phyloP scores from a whole-genome alignment of 2,329 filamentous ascomycete species.

The Dryadomyces quercus-mongolicae region DNA sequence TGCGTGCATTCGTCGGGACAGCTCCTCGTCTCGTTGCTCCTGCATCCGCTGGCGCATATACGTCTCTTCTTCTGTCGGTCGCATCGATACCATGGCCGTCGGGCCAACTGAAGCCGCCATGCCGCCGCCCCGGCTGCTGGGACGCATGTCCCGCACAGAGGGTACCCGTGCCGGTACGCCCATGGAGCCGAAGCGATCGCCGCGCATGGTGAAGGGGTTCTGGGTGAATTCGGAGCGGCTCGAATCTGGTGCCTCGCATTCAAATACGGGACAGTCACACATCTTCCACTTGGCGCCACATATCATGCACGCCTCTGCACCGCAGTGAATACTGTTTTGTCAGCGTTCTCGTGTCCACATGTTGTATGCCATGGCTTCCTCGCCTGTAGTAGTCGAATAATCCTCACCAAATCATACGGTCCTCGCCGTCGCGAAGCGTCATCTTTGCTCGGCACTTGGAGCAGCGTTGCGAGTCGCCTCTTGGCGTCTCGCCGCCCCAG shows the following conservation, averaged over 20 bases:
- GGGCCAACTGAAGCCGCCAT: constrained; percentile 3
- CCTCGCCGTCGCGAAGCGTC: constrained; percentile 71
- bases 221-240: constrained; percentile 44
- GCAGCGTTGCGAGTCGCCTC: constrained; percentile 65
- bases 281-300: constrained; percentile 74
- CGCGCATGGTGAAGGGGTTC: constrained; percentile 23
- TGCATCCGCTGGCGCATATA: constrained; percentile 27
- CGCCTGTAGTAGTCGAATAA: too few species aligned
- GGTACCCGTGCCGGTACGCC: constrained; percentile 7
- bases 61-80: constrained; percentile 34
- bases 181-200: constrained; percentile 20
- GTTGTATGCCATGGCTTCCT: not conserved
- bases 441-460: constrained; percentile 63
- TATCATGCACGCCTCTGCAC: constrained; percentile 76
- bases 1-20: constrained; percentile 23
- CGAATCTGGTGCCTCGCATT: constrained; percentile 41
- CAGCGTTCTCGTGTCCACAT: not conserved
- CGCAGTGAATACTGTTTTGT: constrained; percentile 45
- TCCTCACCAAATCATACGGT: constrained; percentile 75
- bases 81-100: constrained; percentile 16
- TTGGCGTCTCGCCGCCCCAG: constrained; percentile 50
- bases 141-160: constrained; percentile 19
- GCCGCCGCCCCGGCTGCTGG: constrained; percentile 2
- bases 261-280: constrained; percentile 75
- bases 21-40: constrained; percentile 32